Conservation (phyloP, 2,329 filamentous ascomycete species). For the Coccinonectria pachysandricola region DNA sequence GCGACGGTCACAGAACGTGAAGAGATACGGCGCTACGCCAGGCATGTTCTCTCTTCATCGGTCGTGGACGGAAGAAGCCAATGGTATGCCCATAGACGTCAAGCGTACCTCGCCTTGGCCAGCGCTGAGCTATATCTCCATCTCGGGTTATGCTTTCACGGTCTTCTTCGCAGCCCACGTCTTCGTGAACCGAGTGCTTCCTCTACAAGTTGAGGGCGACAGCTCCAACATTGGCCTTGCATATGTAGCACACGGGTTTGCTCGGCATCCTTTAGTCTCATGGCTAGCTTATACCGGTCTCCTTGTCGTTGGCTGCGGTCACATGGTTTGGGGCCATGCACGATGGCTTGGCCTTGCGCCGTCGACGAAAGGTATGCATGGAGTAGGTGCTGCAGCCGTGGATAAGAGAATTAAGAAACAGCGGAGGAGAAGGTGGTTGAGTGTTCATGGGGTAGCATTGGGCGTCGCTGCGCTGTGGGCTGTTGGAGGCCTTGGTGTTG, state of each 20-base stretch:
- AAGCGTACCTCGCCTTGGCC: slow-evolving; percentile 48
- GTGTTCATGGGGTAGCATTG: slow-evolving; percentile 55
- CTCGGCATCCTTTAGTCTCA: slow-evolving; percentile 55
- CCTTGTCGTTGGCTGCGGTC: slow-evolving; percentile 57
- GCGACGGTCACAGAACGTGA: slow-evolving; percentile 59
- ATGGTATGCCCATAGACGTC: slow-evolving; percentile 14
- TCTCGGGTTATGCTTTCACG: slow-evolving; percentile 61
- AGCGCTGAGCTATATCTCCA: slow-evolving; percentile 55
- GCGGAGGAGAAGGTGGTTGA: slow-evolving; percentile 58
- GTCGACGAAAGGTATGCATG: slow-evolving; percentile 36
- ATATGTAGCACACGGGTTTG: slow-evolving; percentile 79
- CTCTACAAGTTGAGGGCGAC: slow-evolving; percentile 68
- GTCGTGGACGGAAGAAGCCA: slow-evolving; percentile 22
- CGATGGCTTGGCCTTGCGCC: slow-evolving; percentile 65
- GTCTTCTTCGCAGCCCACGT: slow-evolving; percentile 61
- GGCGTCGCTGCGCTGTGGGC: slow-evolving; percentile 62
- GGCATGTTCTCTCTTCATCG: slow-evolving; percentile 34
- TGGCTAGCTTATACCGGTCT: slow-evolving; percentile 60
- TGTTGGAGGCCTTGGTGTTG: slow-evolving; percentile 66
- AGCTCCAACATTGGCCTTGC: slow-evolving; percentile 76
- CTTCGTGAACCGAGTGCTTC: slow-evolving; percentile 65
- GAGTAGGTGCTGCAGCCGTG: slow-evolving; percentile 29
- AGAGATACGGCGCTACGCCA: slow-evolving; percentile 60
- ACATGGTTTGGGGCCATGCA: slow-evolving; percentile 79
- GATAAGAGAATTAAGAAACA: slow-evolving; percentile 42